Percentiles rank a stretch among this genome's conserved stretches.
phyloP scores from a whole-genome alignment of 1,284 basidiomycete genomes.

The Microbotryum violaceum region DNA sequence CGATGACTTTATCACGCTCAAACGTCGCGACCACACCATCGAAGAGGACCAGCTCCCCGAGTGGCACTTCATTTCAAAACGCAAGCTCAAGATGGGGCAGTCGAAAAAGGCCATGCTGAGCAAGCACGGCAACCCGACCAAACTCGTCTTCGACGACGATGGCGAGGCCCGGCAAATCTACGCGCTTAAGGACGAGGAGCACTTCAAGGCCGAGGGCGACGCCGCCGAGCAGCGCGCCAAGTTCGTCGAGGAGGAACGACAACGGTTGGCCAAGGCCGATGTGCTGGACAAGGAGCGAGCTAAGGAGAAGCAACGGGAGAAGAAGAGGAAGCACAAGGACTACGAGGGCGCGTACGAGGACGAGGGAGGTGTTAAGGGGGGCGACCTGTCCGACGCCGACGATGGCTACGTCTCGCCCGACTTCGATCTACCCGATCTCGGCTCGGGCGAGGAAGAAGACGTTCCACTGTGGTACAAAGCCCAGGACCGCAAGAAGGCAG shows the following conservation, averaged over 20 bases:
- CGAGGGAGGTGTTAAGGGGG: constrained; percentile 44
- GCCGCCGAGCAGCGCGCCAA: constrained; percentile 58
- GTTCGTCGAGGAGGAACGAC: constrained; percentile 66
- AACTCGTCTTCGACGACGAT: constrained; percentile 77
- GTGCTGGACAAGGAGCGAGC: constrained; percentile 71
- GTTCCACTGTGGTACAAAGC: background rate
- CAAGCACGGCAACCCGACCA: constrained; percentile 52
- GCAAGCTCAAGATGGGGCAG: constrained; percentile 60
- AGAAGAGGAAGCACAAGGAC: constrained; percentile 76
- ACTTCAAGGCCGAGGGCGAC: constrained; percentile 55
- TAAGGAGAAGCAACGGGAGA: constrained; percentile 77
- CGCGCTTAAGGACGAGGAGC: constrained; percentile 60
- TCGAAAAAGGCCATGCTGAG: constrained; percentile 70
- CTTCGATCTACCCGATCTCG: constrained; percentile 48
- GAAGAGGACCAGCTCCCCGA: constrained; percentile 49
- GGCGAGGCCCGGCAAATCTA: constrained; percentile 71
- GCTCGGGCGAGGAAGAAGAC: constrained; percentile 15
- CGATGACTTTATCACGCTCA: constrained; percentile 87
- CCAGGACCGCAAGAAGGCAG: constrained; percentile 18
- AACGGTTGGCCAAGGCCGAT: constrained; percentile 63
- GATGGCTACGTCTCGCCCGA: constrained; percentile 61
- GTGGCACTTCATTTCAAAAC: constrained; percentile 49
- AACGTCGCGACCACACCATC: constrained; percentile 78
- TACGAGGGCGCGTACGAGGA: constrained; percentile 60
- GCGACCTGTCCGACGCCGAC: constrained; percentile 22